These are phyloP conservation scores for Aspergillus intermedius DNA, from an alignment of 2,329 filamentous ascomycete genomes.

Conservation along the genomic window DNA sequence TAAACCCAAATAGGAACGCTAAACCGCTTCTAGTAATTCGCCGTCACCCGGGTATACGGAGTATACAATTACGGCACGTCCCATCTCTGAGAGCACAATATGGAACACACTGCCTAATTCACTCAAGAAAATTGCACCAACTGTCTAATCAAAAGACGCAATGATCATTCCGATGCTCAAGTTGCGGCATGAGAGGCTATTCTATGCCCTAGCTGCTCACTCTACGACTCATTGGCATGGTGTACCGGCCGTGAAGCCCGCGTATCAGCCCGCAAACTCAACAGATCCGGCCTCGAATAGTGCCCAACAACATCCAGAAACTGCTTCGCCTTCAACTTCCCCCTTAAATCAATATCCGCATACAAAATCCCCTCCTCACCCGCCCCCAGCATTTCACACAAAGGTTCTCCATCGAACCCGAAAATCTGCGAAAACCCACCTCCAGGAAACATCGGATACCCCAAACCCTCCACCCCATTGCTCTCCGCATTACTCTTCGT, in stretches of 20 bases:
- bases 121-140: no score
- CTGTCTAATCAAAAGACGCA: no score
- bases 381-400: conserved; percentile 35
- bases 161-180: no score
- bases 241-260: not conserved
- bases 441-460: conserved; percentile 6
- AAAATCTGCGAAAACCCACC: conserved; percentile 48
- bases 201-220: no score
- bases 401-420: conserved; percentile 46
- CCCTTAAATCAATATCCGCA: conserved; percentile 45
- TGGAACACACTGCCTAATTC: no score
- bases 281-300: conserved; percentile 18
- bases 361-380: conserved; percentile 46
- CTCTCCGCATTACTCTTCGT: not conserved
- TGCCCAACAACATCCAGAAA: conserved; percentile 16
- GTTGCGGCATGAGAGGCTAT: no score
- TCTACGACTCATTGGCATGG: no score
- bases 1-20: no score
- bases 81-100: no score
- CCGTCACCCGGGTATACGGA: no score
- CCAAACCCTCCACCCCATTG: conserved; percentile 14
- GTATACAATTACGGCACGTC: no score
- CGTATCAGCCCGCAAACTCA: conserved; percentile 12
- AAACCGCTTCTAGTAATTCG: no score
- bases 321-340: conserved; percentile 15